A percentile compares a stretch with the other conserved stretches of the same genome.
Conservation (phyloP, 768 basidiomycete species). For the Mrakia gelida region DNA sequence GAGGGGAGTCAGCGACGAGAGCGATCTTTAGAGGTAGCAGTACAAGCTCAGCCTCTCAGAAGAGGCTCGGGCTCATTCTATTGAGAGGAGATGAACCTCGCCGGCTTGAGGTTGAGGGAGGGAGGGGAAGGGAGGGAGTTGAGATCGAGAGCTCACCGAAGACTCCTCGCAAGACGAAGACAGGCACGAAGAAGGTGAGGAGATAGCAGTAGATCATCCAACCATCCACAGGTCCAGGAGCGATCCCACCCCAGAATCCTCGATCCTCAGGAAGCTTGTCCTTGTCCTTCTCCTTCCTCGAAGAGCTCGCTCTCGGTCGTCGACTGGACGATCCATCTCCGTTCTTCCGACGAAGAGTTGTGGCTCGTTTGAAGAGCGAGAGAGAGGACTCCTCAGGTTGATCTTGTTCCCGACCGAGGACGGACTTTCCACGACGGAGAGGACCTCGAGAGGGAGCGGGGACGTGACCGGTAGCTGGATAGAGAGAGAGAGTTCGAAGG, state of each 20-base stretch:
- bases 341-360: slow-evolving; percentile 67
- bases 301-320: slow-evolving; percentile 41
- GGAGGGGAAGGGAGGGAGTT: neutral
- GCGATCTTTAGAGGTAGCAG: neutral
- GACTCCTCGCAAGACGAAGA: slow-evolving; percentile 60
- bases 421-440: slow-evolving; percentile 81
- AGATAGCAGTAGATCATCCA: slow-evolving; percentile 95
- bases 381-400: slow-evolving; percentile 71
- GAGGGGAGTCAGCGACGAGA: neutral
- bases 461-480: slow-evolving; percentile 21
- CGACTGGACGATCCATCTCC: neutral
- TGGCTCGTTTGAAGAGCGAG: slow-evolving; percentile 77
- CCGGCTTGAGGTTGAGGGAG: no score
- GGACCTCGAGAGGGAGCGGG: slow-evolving; percentile 2
- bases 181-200: slow-evolving; percentile 77
- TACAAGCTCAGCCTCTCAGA: neutral
- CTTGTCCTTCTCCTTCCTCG: slow-evolving; percentile 40
- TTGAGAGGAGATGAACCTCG: slow-evolving; percentile 3
- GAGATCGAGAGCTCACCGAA: slow-evolving; percentile 65
- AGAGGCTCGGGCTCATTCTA: neutral
- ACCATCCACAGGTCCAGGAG: slow-evolving; percentile 80
- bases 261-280: slow-evolving; percentile 33
- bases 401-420: slow-evolving; percentile 86
- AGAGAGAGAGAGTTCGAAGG: neutral
- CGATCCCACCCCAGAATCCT: slow-evolving; percentile 59